Conservation (phyloP, 805 yeast species). For the Priceomyces castillae region DNA sequence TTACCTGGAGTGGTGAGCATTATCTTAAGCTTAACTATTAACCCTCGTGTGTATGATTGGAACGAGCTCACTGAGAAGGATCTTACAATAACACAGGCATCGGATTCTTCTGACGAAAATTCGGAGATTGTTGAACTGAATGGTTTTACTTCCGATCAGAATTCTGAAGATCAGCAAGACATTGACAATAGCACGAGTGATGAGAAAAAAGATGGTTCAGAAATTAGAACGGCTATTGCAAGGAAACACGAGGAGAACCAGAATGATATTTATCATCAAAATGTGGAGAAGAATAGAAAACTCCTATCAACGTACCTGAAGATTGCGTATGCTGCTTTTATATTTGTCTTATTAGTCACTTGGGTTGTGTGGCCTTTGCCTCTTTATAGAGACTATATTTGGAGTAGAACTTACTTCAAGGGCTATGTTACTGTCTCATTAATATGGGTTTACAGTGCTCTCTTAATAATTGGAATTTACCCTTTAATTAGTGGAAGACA, state of each 20-base stretch:
- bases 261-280: too few relatives aligned
- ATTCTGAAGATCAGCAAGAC: constrained; percentile 6
- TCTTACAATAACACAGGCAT: constrained; percentile 11
- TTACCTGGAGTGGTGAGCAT: constrained; percentile 30
- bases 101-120: neutral
- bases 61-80: constrained; percentile 19
- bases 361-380: constrained; percentile 45
- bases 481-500: constrained; percentile 3
- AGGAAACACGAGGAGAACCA: neutral
- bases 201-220: too few relatives aligned
- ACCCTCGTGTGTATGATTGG: constrained; percentile 32
- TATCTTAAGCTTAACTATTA: constrained; percentile 21
- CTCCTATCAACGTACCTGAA: neutral
- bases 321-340: constrained; percentile 23
- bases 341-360: constrained; percentile 28
- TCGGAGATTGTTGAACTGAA: neutral
- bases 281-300: neutral
- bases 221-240: neutral
- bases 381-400: constrained; percentile 41
- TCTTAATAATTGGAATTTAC: constrained; percentile 30
- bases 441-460: constrained; percentile 38
- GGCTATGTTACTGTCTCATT: constrained; percentile 39
- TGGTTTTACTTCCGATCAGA: neutral
- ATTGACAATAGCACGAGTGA: too few relatives aligned
- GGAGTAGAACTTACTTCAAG: constrained; percentile 32